A percentile compares a stretch with the other conserved stretches of the same genome.
phyloP scores from a whole-genome alignment of 495 filamentous ascomycete genomes.

The Rostrohypoxylon terebratum region DNA sequence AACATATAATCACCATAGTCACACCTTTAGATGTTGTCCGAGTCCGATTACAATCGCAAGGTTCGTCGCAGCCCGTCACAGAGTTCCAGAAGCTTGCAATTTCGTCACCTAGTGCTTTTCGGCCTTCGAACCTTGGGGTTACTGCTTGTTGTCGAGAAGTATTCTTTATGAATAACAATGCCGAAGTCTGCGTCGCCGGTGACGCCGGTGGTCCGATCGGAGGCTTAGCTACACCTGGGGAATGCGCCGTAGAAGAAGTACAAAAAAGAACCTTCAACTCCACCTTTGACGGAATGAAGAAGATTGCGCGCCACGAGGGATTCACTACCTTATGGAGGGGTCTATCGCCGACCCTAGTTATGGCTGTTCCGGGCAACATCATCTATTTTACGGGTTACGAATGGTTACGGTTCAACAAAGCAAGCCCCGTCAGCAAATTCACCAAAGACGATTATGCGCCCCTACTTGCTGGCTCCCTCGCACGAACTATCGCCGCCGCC shows the following conservation, averaged over 20 bases:
- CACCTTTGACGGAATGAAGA: constrained; percentile 90
- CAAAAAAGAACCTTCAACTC: constrained; percentile 86
- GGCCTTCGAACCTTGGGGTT: constrained; percentile 84
- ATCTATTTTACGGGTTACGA: constrained; percentile 99
- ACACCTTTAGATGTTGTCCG: constrained; percentile 97
- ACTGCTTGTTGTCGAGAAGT: constrained; percentile 97
- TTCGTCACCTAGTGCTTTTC: constrained; percentile 68
- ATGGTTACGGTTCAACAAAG: constrained; percentile 78
- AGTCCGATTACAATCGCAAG: constrained; percentile 90
- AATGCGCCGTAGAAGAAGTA: constrained; percentile 89
- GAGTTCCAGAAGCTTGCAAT: constrained; percentile 57
- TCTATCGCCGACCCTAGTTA: constrained; percentile 88
- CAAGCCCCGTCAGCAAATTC: constrained; percentile 72
- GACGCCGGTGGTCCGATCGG: constrained; percentile 59
- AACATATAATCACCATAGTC: constrained; percentile 64
- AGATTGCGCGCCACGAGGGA: constrained; percentile 97
- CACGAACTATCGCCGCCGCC: constrained; percentile 82
- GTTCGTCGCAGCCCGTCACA: constrained; percentile 56
- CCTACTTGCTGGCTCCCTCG: constrained; percentile 79
- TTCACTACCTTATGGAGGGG: constrained; percentile 90
- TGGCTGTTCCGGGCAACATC: constrained; percentile 95
- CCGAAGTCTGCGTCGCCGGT: constrained; percentile 79
- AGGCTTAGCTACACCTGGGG: constrained; percentile 53
- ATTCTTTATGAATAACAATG: constrained; percentile 91
- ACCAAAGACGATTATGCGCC: constrained; percentile 78